phyloP scores from a whole-genome alignment of 225 moss, liverwort and hornwort species.

The Takakia lepidozioides region DNA sequence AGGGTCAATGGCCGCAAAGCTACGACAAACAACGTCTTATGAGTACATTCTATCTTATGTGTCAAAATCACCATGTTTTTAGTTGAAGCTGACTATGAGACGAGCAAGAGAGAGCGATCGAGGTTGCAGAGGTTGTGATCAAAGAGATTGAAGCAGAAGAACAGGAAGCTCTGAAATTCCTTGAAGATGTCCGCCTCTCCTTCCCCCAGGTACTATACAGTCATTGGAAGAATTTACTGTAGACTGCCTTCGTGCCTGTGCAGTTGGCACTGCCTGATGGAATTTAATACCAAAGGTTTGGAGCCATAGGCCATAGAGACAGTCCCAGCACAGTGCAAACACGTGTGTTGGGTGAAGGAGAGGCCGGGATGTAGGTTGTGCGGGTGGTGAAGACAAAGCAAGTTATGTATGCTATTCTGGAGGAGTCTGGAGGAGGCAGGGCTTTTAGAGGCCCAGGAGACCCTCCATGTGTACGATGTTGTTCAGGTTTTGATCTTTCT shows the following conservation, averaged over 20 bases:
- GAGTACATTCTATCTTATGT: too few species aligned
- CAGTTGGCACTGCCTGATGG: too few species aligned
- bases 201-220: slow-evolving; percentile 71
- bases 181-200: slow-evolving; percentile 70
- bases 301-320: too few species aligned
- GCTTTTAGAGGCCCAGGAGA: slow-evolving; percentile 76
- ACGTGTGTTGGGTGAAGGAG: background rate
- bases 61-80: too few species aligned
- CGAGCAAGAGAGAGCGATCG: slow-evolving; percentile 77
- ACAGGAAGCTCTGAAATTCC: slow-evolving; percentile 53
- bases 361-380: slow-evolving; percentile 52
- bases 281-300: too few species aligned
- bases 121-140: slow-evolving; percentile 61
- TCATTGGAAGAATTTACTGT: too few species aligned
- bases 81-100: too few species aligned
- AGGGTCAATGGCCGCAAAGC: too few species aligned
- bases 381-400: slow-evolving; percentile 91
- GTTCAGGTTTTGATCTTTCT: slow-evolving; percentile 66
- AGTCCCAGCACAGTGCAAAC: background rate
- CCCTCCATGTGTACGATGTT: slow-evolving; percentile 61
- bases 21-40: too few species aligned
- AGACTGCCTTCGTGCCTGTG: too few species aligned
- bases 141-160: slow-evolving; percentile 72
- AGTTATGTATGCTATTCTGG: slow-evolving; percentile 70
- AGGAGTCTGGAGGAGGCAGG: slow-evolving; percentile 63